phyloP scores from a whole-genome alignment of 768 basidiomycete species.

The Rhizopogon roseolus region DNA sequence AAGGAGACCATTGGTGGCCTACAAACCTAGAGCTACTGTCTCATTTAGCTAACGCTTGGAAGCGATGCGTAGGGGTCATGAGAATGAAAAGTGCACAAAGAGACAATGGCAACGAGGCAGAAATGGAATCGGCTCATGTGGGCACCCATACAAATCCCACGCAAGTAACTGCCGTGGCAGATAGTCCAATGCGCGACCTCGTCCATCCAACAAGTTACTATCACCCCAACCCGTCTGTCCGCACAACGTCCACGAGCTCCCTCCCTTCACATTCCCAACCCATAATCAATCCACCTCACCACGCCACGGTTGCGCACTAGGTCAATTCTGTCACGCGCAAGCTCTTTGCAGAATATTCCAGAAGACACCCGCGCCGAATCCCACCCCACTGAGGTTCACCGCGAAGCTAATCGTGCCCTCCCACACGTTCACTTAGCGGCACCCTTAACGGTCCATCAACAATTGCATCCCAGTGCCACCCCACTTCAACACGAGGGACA shows the following conservation, averaged over 20 bases:
- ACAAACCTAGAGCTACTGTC: background rate
- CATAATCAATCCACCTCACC: background rate
- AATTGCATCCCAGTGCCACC: too few relatives aligned
- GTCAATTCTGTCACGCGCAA: background rate
- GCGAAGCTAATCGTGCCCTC: background rate
- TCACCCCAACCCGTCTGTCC: too few relatives aligned
- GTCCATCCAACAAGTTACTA: background rate
- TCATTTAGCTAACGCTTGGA: background rate
- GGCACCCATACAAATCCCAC: background rate
- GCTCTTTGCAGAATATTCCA: background rate
- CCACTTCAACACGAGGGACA: too few relatives aligned
- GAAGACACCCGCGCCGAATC: background rate
- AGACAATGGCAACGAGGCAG: background rate
- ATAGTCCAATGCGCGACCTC: background rate
- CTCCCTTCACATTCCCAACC: background rate
- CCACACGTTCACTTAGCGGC: too few relatives aligned
- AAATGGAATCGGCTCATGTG: background rate
- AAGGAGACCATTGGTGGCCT: background rate
- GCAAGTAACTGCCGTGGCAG: background rate
- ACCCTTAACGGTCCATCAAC: too few relatives aligned
- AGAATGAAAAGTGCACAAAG: background rate
- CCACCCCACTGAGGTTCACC: background rate
- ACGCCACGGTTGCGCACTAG: background rate
- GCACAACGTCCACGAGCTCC: background rate
- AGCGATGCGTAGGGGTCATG: background rate